phyloP scores from a whole-genome alignment of 768 basidiomycete species.

The Termitomyces bulborhizus region DNA sequence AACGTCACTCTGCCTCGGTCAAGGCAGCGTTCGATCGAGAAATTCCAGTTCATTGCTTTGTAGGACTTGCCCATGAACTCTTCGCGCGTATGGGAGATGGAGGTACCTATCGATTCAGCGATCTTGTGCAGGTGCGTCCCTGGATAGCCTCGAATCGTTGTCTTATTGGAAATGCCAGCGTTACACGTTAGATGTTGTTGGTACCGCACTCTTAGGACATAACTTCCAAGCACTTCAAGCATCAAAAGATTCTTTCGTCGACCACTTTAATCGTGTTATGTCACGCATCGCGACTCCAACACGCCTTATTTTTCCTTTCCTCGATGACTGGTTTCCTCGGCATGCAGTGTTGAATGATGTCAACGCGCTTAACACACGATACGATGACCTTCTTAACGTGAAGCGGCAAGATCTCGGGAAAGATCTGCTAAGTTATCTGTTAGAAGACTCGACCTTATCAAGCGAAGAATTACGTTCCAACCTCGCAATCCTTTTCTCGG shows the following conservation, averaged over 20 bases:
- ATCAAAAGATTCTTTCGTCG: slow-evolving; percentile 26
- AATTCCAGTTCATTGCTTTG: slow-evolving; percentile 28
- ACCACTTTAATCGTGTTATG: slow-evolving; percentile 31
- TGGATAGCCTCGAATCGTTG: background rate
- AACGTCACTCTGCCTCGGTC: slow-evolving; percentile 27
- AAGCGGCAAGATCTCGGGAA: slow-evolving; percentile 26
- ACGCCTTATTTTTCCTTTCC: slow-evolving; percentile 26
- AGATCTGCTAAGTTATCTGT: slow-evolving; percentile 29
- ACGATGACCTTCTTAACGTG: slow-evolving; percentile 19
- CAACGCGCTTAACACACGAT: slow-evolving; percentile 22
- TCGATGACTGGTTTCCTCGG: slow-evolving; percentile 24
- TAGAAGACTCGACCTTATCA: slow-evolving; percentile 25
- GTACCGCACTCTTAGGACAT: slow-evolving; percentile 29
- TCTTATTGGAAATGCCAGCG: slow-evolving; percentile 12
- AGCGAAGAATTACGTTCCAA: slow-evolving; percentile 30
- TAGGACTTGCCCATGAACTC: slow-evolving; percentile 23
- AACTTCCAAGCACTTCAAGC: slow-evolving; percentile 28
- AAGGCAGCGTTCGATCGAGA: slow-evolving; percentile 26
- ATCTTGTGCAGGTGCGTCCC: slow-evolving; percentile 17
- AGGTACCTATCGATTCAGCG: slow-evolving; percentile 21
- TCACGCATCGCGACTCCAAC: slow-evolving; percentile 25
- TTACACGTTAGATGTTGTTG: slow-evolving; percentile 31
- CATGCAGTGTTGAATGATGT: slow-evolving; percentile 21
- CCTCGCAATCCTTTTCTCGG: slow-evolving; percentile 31
- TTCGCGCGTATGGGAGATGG: slow-evolving; percentile 24